These are phyloP conservation scores for Leucocoprinus leucothites DNA, from an alignment of 768 basidiomycete species.

Conservation along the genomic window DNA sequence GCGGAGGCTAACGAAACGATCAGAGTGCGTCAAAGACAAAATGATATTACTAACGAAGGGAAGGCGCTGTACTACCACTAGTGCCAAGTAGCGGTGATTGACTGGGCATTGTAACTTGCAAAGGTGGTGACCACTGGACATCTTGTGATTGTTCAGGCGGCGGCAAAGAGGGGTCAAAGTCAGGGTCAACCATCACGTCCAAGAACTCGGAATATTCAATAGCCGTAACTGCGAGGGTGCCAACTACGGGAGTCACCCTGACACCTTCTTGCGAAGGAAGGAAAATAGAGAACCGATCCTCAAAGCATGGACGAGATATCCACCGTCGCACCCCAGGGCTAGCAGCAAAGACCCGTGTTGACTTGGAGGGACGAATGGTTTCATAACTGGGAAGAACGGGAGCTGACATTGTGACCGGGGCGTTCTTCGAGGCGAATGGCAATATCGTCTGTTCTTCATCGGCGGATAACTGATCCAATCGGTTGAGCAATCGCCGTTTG, in stretches of 20 bases:
- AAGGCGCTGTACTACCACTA: neutral
- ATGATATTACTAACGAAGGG: conserved; percentile 1
- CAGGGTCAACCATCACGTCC: conserved; percentile 59
- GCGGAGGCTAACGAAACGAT: conserved; percentile 19
- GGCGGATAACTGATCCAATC: conserved; percentile 33
- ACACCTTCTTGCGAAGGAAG: conserved; percentile 35
- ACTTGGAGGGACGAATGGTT: conserved; percentile 30
- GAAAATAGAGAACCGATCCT: conserved; percentile 64
- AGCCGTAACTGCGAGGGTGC: conserved; percentile 60
- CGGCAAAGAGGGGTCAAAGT: conserved; percentile 24
- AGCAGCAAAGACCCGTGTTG: conserved; percentile 29
- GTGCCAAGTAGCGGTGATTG: neutral
- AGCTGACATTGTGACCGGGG: conserved; percentile 21
- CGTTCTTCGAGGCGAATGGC: conserved; percentile 34
- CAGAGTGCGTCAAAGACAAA: conserved; percentile 6
- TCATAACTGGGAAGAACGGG: conserved; percentile 22
- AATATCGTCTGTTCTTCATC: conserved; percentile 43
- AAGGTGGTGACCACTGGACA: conserved; percentile 6
- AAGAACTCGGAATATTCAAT: conserved; percentile 70
- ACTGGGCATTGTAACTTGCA: neutral
- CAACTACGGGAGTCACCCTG: conserved; percentile 38
- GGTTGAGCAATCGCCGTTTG: conserved; percentile 48
- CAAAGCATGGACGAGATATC: conserved; percentile 72
- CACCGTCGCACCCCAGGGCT: conserved; percentile 66
- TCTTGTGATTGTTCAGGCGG: conserved; percentile 11